Evolutionary conservation across 2,329 filamentous ascomycete species (phyloP).

Genomic region (Ceratocystis huliohia): DNA sequence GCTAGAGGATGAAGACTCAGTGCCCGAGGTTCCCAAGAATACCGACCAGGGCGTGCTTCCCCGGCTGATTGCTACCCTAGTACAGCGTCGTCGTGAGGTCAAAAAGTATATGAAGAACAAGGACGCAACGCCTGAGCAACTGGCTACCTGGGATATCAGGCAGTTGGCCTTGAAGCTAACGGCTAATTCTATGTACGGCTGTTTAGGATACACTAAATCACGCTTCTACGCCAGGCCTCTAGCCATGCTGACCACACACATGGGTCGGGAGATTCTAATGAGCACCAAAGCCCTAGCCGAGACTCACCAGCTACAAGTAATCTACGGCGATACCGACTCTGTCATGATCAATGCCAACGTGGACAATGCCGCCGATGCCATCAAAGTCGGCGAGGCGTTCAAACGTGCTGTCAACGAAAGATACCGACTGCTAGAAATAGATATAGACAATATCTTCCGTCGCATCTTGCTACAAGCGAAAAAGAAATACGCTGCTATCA

Average conservation of each 20-base stretch:
- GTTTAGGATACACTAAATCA: slow-evolving; percentile 90
- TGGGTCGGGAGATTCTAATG: slow-evolving; percentile 91
- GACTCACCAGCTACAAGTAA: slow-evolving; percentile 79
- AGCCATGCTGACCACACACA: slow-evolving; percentile 90
- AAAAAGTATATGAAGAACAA: slow-evolving; percentile 97
- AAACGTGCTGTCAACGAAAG: slow-evolving; percentile 89
- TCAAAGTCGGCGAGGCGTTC: slow-evolving; percentile 88
- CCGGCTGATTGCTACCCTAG: slow-evolving; percentile 79
- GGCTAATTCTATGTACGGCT: slow-evolving; percentile 99
- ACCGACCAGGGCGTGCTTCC: slow-evolving; percentile 78
- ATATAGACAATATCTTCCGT: slow-evolving; percentile 95
- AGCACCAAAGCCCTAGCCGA: slow-evolving; percentile 95
- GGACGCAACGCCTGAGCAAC: slow-evolving; percentile 68
- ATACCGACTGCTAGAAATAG: slow-evolving; percentile 87
- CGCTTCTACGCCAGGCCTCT: slow-evolving; percentile 93
- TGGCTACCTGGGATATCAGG: slow-evolving; percentile 95
- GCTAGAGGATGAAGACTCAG: slow-evolving; percentile 64
- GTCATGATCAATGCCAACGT: slow-evolving; percentile 99
- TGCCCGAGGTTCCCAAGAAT: slow-evolving; percentile 72
- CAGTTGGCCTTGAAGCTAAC: slow-evolving; percentile 93
- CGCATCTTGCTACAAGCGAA: slow-evolving; percentile 89
- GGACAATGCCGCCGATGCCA: slow-evolving; percentile 77
- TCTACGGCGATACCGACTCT: slow-evolving; percentile 97
- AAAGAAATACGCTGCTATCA: slow-evolving; percentile 98
- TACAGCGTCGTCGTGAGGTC: slow-evolving; percentile 77